phyloP scores from a whole-genome alignment of 257 asterid species.

The Fraxinus cuspidata region DNA sequence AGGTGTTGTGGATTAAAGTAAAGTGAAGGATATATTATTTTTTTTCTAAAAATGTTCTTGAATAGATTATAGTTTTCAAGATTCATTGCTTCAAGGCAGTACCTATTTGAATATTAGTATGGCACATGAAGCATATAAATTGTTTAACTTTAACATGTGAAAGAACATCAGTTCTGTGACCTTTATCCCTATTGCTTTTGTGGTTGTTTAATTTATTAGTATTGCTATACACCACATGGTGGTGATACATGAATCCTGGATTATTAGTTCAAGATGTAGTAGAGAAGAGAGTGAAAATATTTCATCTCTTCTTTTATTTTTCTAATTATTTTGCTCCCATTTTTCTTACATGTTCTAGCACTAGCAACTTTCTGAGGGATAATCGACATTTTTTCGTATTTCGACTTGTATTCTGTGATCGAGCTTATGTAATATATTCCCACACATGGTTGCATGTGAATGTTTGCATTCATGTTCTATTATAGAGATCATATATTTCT shows the following conservation, averaged over 20 bases:
- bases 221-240: neutral
- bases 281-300: neutral
- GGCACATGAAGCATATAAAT: conserved; percentile 39
- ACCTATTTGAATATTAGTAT: conserved; percentile 21
- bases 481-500: neutral
- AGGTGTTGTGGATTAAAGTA: conserved; percentile 17
- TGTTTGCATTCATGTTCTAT: neutral
- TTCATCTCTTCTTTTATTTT: no score
- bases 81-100: conserved; percentile 16
- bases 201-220: conserved; percentile 16
- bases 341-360: neutral
- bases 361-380: neutral
- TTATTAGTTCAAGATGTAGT: neutral
- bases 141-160: conserved; percentile 28
- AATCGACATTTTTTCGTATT: neutral
- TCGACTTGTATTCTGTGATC: neutral
- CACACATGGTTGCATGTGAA: neutral
- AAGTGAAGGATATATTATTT: neutral
- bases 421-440: neutral
- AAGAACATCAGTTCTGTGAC: conserved; percentile 26
- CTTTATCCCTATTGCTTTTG: conserved; percentile 35
- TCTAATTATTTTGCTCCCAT: neutral
- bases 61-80: conserved; percentile 14
- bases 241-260: neutral
- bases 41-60: neutral